Percentiles rank a stretch among this genome's conserved stretches.
These are phyloP conservation scores for Malus hybrid DNA, from an alignment of 331 rosid genomes.

Conservation along the genomic window DNA sequence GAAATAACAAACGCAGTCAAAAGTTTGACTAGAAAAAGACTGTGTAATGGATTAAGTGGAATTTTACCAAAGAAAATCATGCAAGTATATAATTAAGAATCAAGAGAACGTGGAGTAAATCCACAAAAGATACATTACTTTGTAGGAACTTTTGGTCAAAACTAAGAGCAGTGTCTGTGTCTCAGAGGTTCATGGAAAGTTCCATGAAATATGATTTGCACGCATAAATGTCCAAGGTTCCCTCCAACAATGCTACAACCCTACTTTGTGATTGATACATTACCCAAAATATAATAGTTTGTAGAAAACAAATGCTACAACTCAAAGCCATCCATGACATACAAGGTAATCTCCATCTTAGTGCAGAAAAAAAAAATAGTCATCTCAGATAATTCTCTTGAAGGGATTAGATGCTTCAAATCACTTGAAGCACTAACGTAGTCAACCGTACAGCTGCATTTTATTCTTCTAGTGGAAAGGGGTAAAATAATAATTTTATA, in stretches of 20 bases:
- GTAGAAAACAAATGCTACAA: background rate
- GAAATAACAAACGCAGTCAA: background rate
- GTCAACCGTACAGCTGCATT: background rate
- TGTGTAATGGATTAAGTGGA: background rate
- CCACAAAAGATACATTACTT: background rate
- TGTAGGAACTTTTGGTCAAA: background rate
- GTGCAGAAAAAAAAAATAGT: background rate
- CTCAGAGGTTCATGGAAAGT: background rate
- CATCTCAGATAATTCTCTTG: background rate
- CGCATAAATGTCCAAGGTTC: background rate
- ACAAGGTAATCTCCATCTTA: background rate
- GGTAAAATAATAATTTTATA: background rate
- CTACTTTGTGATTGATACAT: background rate
- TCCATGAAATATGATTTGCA: background rate
- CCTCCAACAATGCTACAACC: background rate
- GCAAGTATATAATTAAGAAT: background rate
- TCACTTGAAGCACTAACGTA: background rate
- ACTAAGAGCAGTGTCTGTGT: background rate
- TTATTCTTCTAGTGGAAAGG: background rate
- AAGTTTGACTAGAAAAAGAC: background rate
- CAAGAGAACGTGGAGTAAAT: background rate
- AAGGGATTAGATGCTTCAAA: background rate
- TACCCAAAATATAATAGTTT: no score
- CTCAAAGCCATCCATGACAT: background rate
- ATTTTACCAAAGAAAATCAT: background rate